Base-by-base conservation (phyloP, 805 yeast species). In the Teunomyces funiuensis region DNA sequence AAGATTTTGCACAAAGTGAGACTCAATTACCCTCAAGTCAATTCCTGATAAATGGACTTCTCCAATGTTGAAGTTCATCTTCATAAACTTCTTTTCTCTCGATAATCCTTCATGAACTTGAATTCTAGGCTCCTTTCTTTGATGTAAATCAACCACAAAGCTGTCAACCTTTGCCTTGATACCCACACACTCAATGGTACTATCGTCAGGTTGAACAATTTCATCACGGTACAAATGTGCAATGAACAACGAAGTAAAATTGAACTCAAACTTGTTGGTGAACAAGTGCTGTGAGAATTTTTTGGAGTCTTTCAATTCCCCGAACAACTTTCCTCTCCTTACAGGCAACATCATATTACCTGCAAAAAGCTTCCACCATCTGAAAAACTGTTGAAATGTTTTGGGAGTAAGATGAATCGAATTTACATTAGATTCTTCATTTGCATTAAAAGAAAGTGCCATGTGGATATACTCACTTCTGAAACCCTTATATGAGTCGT, bases 331-430 rank as follows among this genome's bases (percentile, higher is more conserved):
- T 0, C 98, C 97, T 34, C 77, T 73, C 39, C 95, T 75, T 11
- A 88, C 76, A 0, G 98, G 96, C 15, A 90, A 68, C 39, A 88
- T 80, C 50, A 85, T 72, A 41, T 83, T 82, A 18, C 91, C 83
- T n/a, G 83, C 76, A 61, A 91, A 91, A 49, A 86, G 74, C 25
- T 65, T 63, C 96, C 97, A 90, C 98, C 98, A 93, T 4, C 61
- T 57, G 54, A 80, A 81, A 65, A 93, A 89, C 45, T 81, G 85
- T 6, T 65, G 57, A 50, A 91, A 71, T 0, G 82, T 75, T 4
- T 68, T 69, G 1, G 97, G 96, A 2, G 89, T 74, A 39, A 91
- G 63, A 57, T 90, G 95, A 33, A 86, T 74, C 1, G 89, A 72
- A 62, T 90, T 91, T 51, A 82, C 81, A 8, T 72, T 66, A 4